Evolutionary conservation across 306 rosid species (phyloP).

Genomic region (Castanea mollissima): DNA sequence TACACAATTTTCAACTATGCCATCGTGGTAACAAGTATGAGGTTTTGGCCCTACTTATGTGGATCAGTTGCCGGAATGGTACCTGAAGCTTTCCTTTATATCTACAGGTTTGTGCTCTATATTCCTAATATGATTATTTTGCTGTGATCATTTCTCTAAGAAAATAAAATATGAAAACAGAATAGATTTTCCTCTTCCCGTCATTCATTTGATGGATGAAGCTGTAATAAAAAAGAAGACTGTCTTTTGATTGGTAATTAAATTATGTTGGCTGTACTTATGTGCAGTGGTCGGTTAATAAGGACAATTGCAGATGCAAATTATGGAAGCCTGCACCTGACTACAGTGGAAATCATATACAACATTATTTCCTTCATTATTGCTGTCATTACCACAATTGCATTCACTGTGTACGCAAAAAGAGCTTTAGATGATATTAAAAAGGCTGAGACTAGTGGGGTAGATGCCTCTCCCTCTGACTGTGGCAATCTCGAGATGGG

Average conservation of each 20-base stretch:
- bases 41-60: slow-evolving; percentile 89
- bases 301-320: slow-evolving; percentile 77
- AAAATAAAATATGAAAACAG: neutral
- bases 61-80: slow-evolving; percentile 97
- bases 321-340: slow-evolving; percentile 76
- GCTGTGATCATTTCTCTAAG: neutral
- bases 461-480: slow-evolving; percentile 37
- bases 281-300: slow-evolving; percentile 78
- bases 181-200: neutral
- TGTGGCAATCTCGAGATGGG: slow-evolving; percentile 51
- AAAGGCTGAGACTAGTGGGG: slow-evolving; percentile 46
- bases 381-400: slow-evolving; percentile 70
- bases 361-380: slow-evolving; percentile 72
- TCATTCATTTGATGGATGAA: too few species aligned
- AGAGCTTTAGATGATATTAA: slow-evolving; percentile 66
- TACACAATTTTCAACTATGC: slow-evolving; percentile 98
- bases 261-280: neutral
- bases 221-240: too few species aligned
- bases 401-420: slow-evolving; percentile 85
- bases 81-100: slow-evolving; percentile 95
- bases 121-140: slow-evolving; percentile 1
- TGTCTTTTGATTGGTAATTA: neutral
- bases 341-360: slow-evolving; percentile 83
- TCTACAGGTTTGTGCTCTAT: slow-evolving; percentile 63
- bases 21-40: slow-evolving; percentile 85